phyloP scores from a whole-genome alignment of 352 stramenopile species.

The Phytophthora sansomeana region DNA sequence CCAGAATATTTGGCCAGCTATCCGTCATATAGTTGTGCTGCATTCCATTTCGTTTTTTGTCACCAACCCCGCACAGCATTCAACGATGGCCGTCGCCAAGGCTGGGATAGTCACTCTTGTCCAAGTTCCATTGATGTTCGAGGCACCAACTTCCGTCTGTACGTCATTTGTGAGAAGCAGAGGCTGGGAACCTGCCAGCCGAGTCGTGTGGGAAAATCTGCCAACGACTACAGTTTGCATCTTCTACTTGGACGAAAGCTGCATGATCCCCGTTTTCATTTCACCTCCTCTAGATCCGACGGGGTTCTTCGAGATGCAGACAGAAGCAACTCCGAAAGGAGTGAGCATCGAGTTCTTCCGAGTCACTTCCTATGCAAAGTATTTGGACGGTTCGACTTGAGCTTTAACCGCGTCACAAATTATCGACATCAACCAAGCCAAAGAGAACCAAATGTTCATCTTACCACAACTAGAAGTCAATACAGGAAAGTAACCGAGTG shows the following conservation, averaged over 20 bases:
- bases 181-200: slow-evolving; percentile 1
- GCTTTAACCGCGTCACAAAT: not conserved
- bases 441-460: too few species aligned
- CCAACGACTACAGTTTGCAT: not conserved
- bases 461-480: too few species aligned
- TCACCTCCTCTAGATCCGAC: not conserved
- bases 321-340: not conserved
- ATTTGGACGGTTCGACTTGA: not conserved
- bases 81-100: not conserved
- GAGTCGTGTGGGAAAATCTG: slow-evolving; percentile 2
- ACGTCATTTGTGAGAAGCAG: not conserved
- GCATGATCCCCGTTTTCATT: not conserved
- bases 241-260: not conserved
- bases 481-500: too few species aligned
- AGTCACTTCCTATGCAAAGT: not conserved
- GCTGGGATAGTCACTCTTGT: not conserved
- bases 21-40: too few species aligned
- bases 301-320: not conserved
- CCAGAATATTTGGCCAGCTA: not conserved
- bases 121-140: slow-evolving; percentile 1
- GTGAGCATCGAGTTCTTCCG: not conserved
- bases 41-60: not conserved
- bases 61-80: not conserved
- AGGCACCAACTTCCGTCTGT: not conserved
- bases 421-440: not conserved